These are phyloP conservation scores for Vararia minispora DNA, from an alignment of 768 basidiomycete species.

Conservation along the genomic window DNA sequence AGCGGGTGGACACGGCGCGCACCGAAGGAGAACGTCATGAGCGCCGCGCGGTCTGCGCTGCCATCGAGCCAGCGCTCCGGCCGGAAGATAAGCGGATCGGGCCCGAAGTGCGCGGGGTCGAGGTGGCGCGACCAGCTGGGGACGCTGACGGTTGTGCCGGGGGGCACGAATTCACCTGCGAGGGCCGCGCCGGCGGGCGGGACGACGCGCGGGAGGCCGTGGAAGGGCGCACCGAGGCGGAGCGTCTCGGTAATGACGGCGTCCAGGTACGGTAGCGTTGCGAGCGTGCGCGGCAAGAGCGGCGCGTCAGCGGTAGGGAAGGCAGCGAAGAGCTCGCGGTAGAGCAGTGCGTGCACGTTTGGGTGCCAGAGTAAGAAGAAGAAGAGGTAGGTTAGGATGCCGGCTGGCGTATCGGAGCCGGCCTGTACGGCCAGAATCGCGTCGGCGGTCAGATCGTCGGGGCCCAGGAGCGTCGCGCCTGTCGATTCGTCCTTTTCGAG, in stretches of 20 bases:
- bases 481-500: too few relatives aligned
- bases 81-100: constrained; percentile 8
- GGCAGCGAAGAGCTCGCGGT: constrained; percentile 18
- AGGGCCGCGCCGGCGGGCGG: constrained; percentile 19
- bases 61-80: constrained; percentile 11
- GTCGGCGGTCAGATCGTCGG: neutral
- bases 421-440: neutral
- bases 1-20: neutral
- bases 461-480: too few relatives aligned
- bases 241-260: constrained; percentile 24
- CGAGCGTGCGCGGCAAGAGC: constrained; percentile 13
- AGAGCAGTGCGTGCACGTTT: too few relatives aligned
- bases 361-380: neutral
- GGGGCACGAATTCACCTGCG: constrained; percentile 21
- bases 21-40: constrained; percentile 14
- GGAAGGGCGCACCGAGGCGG: constrained; percentile 21
- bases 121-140: constrained; percentile 20
- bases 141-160: constrained; percentile 20
- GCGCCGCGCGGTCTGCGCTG: constrained; percentile 5
- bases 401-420: constrained; percentile 1
- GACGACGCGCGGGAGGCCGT: constrained; percentile 20
- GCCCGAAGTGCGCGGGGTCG: constrained; percentile 22
- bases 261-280: constrained; percentile 22
- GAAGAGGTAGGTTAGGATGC: neutral
- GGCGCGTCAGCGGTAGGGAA: constrained; percentile 17